These are phyloP conservation scores for Globisporangium middletonii DNA, from an alignment of 352 stramenopile species.

Conservation along the genomic window DNA sequence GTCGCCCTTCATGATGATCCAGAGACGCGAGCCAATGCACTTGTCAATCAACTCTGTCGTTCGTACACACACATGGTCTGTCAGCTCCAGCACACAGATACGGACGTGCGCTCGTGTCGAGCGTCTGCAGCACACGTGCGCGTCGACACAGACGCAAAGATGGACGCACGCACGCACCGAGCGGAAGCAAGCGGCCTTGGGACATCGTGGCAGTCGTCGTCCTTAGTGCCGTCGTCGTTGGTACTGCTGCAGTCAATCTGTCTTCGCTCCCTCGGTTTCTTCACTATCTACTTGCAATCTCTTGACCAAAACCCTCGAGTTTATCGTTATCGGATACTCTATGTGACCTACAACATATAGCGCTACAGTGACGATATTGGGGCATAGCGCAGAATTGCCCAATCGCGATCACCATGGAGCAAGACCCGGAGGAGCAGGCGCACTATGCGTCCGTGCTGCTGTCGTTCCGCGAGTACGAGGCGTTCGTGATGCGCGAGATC, in stretches of 20 bases:
- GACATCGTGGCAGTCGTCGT: slow-evolving; percentile 34
- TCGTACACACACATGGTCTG: too few relatives aligned
- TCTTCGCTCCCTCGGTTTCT: too few relatives aligned
- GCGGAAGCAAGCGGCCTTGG: slow-evolving; percentile 68
- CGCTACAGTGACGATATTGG: too few relatives aligned
- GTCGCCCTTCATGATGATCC: slow-evolving; percentile 99
- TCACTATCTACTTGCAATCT: too few relatives aligned
- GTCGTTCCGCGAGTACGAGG: slow-evolving; percentile 83
- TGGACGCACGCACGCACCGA: slow-evolving; percentile 43
- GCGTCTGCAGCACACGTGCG: too few relatives aligned
- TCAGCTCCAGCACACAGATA: background rate
- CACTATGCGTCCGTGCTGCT: slow-evolving; percentile 83
- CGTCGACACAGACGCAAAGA: too few relatives aligned
- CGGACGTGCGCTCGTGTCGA: too few relatives aligned
- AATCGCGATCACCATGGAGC: slow-evolving; percentile 21
- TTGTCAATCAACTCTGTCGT: slow-evolving; percentile 97
- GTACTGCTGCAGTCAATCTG: slow-evolving; percentile 2
- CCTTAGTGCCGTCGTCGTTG: background rate
- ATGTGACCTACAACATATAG: too few relatives aligned
- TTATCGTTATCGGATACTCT: too few relatives aligned
- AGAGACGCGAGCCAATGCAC: slow-evolving; percentile 97
- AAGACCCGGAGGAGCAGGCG: slow-evolving; percentile 69
- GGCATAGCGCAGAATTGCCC: too few relatives aligned
- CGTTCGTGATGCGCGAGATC: slow-evolving; percentile 77
- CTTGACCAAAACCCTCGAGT: too few relatives aligned